These are phyloP conservation scores for Aegilops tauschii DNA, from an alignment of 176 grass and related monocot species.

Conservation along the genomic window DNA sequence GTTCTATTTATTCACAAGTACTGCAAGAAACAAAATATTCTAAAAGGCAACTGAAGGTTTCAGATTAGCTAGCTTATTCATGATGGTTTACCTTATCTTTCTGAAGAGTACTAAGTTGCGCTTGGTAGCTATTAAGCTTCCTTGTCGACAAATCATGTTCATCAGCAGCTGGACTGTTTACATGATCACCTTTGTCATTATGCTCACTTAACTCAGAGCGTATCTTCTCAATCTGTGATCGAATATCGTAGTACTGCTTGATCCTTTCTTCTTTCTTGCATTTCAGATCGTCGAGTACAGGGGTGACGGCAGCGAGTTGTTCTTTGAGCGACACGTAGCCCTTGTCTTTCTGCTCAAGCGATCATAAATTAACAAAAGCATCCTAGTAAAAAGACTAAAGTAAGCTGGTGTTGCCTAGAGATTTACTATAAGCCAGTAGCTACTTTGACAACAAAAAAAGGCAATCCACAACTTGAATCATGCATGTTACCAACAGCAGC, in stretches of 20 bases:
- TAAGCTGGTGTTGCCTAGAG: neutral
- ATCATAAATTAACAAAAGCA: slow-evolving; percentile 8
- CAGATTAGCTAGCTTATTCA: neutral
- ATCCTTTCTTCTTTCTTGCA: slow-evolving; percentile 71
- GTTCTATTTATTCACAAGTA: neutral
- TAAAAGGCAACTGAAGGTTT: neutral
- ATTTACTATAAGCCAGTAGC: slow-evolving; percentile 15
- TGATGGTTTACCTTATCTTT: slow-evolving; percentile 84
- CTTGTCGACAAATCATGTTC: slow-evolving; percentile 78
- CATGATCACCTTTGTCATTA: slow-evolving; percentile 18
- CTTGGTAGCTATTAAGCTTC: slow-evolving; percentile 69
- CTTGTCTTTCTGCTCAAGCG: slow-evolving; percentile 71
- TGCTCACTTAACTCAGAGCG: slow-evolving; percentile 56
- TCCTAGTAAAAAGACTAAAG: neutral
- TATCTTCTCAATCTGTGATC: slow-evolving; percentile 79
- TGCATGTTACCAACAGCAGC: slow-evolving; percentile 5
- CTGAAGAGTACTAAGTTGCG: slow-evolving; percentile 67
- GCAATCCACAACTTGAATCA: slow-evolving; percentile 6
- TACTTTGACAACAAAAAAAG: slow-evolving; percentile 15
- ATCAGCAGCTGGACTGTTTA: slow-evolving; percentile 25
- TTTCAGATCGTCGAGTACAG: slow-evolving; percentile 70
- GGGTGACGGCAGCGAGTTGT: slow-evolving; percentile 56
- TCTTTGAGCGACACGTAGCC: slow-evolving; percentile 57
- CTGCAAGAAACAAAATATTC: neutral
- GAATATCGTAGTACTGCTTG: slow-evolving; percentile 65